Conservation (phyloP, 176 grass and related monocot genomes). For the Alopecurus myosuroides region DNA sequence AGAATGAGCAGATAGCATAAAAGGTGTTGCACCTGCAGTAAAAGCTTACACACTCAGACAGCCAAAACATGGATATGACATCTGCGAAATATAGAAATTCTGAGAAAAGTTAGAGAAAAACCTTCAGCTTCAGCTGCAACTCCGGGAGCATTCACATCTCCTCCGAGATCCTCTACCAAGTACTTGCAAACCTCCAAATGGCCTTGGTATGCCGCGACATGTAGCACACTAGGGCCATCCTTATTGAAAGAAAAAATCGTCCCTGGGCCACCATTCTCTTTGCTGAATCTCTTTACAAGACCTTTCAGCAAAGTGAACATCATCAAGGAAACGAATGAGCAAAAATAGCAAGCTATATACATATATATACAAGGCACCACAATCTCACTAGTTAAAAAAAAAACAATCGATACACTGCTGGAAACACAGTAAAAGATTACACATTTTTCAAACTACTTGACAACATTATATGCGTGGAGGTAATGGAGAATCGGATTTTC, state of each 20-base stretch:
- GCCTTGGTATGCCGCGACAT: background rate
- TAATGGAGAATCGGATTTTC: background rate
- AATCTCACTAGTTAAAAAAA: background rate
- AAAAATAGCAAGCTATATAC: background rate
- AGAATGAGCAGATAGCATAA: constrained; percentile 10
- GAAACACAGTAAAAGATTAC: background rate
- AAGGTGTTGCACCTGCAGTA: constrained; percentile 2
- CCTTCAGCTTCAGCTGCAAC: background rate
- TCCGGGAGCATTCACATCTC: constrained; percentile 1
- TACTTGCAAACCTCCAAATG: constrained; percentile 30
- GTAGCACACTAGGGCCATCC: background rate
- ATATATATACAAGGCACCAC: background rate
- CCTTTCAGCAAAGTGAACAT: background rate
- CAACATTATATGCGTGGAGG: background rate
- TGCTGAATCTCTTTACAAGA: background rate
- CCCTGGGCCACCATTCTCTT: background rate
- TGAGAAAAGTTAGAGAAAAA: background rate
- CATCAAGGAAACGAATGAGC: background rate
- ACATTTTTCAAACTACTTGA: background rate
- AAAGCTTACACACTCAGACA: background rate
- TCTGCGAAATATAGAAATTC: background rate
- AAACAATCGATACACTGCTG: background rate
- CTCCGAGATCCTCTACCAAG: constrained; percentile 25
- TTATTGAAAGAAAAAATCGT: background rate
- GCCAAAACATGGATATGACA: background rate